A percentile compares a stretch with the other conserved stretches of the same genome.
phyloP scores from a whole-genome alignment of 2,329 filamentous ascomycete genomes.

The Paecilomyces sp. region DNA sequence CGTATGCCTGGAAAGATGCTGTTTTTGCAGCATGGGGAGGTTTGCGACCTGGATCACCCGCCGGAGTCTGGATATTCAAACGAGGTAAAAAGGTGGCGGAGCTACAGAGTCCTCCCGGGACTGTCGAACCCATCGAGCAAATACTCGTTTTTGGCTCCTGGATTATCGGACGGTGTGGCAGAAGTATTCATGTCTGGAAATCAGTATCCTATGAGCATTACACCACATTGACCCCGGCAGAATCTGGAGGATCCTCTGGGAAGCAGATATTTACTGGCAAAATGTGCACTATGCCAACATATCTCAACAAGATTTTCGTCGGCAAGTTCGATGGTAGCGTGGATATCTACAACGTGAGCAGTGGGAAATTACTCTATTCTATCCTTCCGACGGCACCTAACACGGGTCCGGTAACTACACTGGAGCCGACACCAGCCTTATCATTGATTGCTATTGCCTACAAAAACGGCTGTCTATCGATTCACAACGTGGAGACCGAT shows the following conservation, averaged over 20 bases:
- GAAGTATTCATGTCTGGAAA: slow-evolving; percentile 84
- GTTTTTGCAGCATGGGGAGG: slow-evolving; percentile 88
- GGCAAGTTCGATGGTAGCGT: slow-evolving; percentile 81
- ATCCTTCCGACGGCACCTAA: slow-evolving; percentile 67
- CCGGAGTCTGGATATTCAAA: slow-evolving; percentile 87
- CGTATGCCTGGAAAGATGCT: slow-evolving; percentile 76
- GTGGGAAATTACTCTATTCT: slow-evolving; percentile 82
- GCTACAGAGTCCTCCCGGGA: slow-evolving; percentile 57
- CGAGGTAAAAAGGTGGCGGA: slow-evolving; percentile 77
- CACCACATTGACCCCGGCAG: slow-evolving; percentile 63
- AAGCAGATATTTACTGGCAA: slow-evolving; percentile 67
- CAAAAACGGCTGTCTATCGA: slow-evolving; percentile 65
- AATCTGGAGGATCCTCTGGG: slow-evolving; percentile 48
- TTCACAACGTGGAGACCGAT: slow-evolving; percentile 77
- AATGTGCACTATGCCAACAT: slow-evolving; percentile 84
- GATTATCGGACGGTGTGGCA: slow-evolving; percentile 73
- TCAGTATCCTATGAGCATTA: slow-evolving; percentile 78
- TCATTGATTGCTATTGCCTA: slow-evolving; percentile 86
- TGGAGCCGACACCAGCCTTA: slow-evolving; percentile 76
- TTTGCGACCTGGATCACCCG: slow-evolving; percentile 20
- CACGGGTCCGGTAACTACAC: slow-evolving; percentile 74
- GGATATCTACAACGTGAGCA: slow-evolving; percentile 97
- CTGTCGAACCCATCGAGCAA: slow-evolving; percentile 65
- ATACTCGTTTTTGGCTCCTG: slow-evolving; percentile 83
- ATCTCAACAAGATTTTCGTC: slow-evolving; percentile 90